phyloP scores from a whole-genome alignment of 768 basidiomycete genomes.

The Mycena rosella region DNA sequence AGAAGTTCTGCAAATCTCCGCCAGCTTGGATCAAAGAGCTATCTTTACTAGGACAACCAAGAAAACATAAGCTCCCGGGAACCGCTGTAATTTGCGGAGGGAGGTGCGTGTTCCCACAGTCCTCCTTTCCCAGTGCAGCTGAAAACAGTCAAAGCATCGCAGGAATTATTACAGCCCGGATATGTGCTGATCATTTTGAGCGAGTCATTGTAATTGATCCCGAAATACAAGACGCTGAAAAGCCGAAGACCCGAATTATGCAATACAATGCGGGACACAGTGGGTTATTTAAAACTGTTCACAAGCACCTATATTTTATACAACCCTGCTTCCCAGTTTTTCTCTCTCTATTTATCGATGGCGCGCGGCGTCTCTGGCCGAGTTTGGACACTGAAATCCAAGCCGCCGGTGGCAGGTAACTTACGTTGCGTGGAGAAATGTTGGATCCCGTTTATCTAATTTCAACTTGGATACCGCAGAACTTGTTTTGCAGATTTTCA shows the following conservation, averaged over 20 bases:
- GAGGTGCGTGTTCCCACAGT: conserved; percentile 32
- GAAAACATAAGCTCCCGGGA: conserved; percentile 14
- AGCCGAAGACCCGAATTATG: conserved; percentile 31
- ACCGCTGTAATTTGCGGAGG: conserved; percentile 44
- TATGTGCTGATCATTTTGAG: conserved; percentile 46
- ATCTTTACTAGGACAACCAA: conserved; percentile 13
- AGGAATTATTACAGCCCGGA: conserved; percentile 42
- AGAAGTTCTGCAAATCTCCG: conserved; percentile 17
- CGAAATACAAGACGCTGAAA: conserved; percentile 34
- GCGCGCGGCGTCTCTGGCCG: conserved; percentile 7
- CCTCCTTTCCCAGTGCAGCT: not conserved
- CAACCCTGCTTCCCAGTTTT: not conserved
- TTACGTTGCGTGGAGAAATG: not conserved
- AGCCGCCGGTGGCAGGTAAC: conserved; percentile 50
- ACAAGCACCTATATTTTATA: not conserved
- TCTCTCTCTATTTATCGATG: conserved; percentile 14
- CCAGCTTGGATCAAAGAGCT: conserved; percentile 18
- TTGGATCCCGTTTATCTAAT: too few species aligned
- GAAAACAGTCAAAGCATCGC: conserved; percentile 37
- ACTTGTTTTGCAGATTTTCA: conserved; percentile 23
- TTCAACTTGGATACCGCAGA: too few species aligned
- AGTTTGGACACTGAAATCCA: not conserved
- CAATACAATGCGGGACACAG: conserved; percentile 38
- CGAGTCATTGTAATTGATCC: conserved; percentile 45
- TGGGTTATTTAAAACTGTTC: not conserved